Evolutionary conservation across 768 basidiomycete genomes (phyloP).

Genomic region (Leccinum disarticulatum): DNA sequence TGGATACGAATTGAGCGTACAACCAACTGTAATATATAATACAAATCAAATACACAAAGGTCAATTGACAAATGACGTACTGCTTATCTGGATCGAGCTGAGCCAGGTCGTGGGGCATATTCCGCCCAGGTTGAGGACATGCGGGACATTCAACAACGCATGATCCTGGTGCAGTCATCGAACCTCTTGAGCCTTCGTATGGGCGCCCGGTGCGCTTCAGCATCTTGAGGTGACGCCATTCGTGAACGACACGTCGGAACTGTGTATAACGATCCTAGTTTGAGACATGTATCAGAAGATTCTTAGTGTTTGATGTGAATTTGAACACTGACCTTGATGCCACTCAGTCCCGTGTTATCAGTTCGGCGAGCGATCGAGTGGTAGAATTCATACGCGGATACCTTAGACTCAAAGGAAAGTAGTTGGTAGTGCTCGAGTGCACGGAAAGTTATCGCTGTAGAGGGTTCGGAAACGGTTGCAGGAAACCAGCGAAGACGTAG

Average conservation of each 20-base stretch:
- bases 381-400: not conserved
- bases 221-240: constrained; percentile 26
- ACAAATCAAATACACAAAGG: not conserved
- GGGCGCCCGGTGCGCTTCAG: constrained; percentile 8
- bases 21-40: not conserved
- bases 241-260: constrained; percentile 12
- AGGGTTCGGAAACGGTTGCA: not conserved
- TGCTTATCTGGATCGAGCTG: not conserved
- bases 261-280: constrained; percentile 14
- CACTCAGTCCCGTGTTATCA: not conserved
- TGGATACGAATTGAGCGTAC: not conserved
- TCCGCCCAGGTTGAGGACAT: not conserved
- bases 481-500: not conserved
- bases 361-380: not conserved
- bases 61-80: not conserved
- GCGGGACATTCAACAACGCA: not conserved
- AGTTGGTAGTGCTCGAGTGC: not conserved
- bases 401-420: not conserved
- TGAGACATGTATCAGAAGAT: not conserved
- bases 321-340: not conserved
- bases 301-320: not conserved
- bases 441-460: not conserved
- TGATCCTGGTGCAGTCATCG: not conserved
- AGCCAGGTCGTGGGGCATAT: not conserved
- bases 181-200: not conserved